phyloP scores from a whole-genome alignment of 768 basidiomycete species.

The Boletus vermiculosoides region DNA sequence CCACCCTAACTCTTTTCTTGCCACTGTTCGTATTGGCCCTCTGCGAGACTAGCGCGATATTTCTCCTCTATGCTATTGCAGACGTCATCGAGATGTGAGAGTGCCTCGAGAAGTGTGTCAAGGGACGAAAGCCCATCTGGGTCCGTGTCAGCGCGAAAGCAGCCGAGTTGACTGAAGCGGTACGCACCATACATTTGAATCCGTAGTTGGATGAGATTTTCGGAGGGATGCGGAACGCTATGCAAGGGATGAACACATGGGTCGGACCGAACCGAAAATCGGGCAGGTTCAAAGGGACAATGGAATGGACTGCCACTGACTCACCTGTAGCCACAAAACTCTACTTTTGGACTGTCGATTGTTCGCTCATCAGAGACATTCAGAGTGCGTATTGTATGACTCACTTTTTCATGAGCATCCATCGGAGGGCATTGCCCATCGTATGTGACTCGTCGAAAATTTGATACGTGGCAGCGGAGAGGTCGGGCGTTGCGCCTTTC shows the following conservation, averaged over 20 bases:
- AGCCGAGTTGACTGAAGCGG: background rate
- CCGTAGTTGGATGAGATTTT: conserved; percentile 94
- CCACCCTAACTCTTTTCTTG: conserved; percentile 55
- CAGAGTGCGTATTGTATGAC: conserved; percentile 23
- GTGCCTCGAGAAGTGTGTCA: conserved; percentile 71
- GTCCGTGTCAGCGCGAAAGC: background rate
- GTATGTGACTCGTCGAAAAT: conserved; percentile 95
- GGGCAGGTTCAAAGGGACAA: conserved; percentile 13
- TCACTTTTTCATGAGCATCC: conserved; percentile 99
- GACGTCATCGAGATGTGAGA: conserved; percentile 74
- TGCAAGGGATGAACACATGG: background rate
- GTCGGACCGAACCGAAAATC: background rate
- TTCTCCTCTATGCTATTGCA: conserved; percentile 68
- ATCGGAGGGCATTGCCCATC: conserved; percentile 89
- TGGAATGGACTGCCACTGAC: conserved; percentile 22
- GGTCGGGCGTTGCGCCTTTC: conserved; percentile 75
- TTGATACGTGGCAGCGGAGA: conserved; percentile 89
- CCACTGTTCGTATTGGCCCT: conserved; percentile 62
- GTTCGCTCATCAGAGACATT: conserved; percentile 6
- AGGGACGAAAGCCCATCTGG: conserved; percentile 86
- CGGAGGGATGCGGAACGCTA: conserved; percentile 85
- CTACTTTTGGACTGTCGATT: conserved; percentile 83
- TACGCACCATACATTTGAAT: conserved; percentile 98
- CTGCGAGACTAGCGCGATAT: conserved; percentile 59
- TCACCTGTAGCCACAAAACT: conserved; percentile 97